Base-by-base conservation (phyloP, 768 basidiomycete species). In the Holtermanniella nyarrowii region DNA sequence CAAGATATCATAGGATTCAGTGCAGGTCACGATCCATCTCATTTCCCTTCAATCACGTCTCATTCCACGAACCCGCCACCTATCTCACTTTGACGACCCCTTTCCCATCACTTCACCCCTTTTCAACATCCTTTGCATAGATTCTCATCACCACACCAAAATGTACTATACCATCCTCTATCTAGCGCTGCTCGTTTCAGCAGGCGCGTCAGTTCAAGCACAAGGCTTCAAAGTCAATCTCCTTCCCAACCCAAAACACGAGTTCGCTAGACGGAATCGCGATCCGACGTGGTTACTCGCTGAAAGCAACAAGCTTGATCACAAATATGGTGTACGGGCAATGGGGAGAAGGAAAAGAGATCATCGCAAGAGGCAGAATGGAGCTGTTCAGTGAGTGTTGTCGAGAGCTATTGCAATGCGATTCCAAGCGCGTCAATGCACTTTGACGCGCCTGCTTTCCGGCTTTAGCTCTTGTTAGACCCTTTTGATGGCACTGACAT, bases 301-400 rank as follows among this genome's bases (percentile, higher is more conserved):
- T 21, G 69, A 66, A 20, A 64, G 54, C 27, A 63, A 62, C 10
- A 61, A 60, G 46, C 42, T 71, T 5, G 63, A 69, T 45, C 50
- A 54, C 12, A 60, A 61, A 39, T 71, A 71, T 46, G 31, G 31
- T 65, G 66, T 44, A 50, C 25, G 4, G 65, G 58, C 3, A 31
- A 43, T 1, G 65, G 65, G 3, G 58, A 52, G 4, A 65, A 60
- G 26, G 56, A 48, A 4, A 49, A 57, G 2, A 49, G 58, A 14
- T 64, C 60, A 23, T 47, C 40, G 44, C 53, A 53, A 23, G 21
- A 47, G 27, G 42, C 46, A 43, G 45, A 44, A 46, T 46, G 53
- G 50, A 25, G 50, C 45, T 25, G 50, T 55, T 21, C 47, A 42
- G 60, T 57, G 41, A 52, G 60, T 56, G 1, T 20, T 20, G 25